phyloP scores from a whole-genome alignment of 2,329 filamentous ascomycete species.

The Peltaster fructicola region DNA sequence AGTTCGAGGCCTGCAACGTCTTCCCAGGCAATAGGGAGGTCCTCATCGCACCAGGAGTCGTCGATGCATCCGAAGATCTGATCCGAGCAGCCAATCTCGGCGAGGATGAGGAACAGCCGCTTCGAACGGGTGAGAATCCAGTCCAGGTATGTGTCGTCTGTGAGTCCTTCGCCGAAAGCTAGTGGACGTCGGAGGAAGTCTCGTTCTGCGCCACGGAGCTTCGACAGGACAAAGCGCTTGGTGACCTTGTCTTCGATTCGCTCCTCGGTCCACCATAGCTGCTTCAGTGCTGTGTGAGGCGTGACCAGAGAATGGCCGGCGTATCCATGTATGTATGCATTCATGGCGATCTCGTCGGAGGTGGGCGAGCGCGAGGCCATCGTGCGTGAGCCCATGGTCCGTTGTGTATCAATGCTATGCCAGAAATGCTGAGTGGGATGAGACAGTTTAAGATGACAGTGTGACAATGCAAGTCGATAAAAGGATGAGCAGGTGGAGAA shows the following conservation, averaged over 20 bases:
- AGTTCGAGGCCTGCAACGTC: constrained; percentile 47
- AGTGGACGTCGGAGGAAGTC: constrained; percentile 44
- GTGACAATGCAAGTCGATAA: too few relatives aligned
- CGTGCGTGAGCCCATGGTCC: constrained; percentile 17
- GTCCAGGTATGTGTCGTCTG: constrained; percentile 60
- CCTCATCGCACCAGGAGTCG: constrained; percentile 59
- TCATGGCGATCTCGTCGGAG: constrained; percentile 24
- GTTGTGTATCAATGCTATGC: too few relatives aligned
- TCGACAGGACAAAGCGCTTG: constrained; percentile 45
- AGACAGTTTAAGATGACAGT: too few relatives aligned
- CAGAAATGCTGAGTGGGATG: too few relatives aligned
- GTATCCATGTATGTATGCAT: constrained; percentile 33
- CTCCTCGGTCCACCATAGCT: constrained; percentile 54
- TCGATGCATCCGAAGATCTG: constrained; percentile 62
- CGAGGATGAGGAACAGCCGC: constrained; percentile 52
- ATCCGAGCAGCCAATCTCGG: constrained; percentile 51
- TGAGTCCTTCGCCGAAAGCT: constrained; percentile 49
- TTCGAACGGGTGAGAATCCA: constrained; percentile 56
- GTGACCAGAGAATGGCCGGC: constrained; percentile 33
- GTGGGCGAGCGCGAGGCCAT: constrained; percentile 20
- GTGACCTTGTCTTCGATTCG: constrained; percentile 54
- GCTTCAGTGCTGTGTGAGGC: constrained; percentile 30
- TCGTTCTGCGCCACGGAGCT: constrained; percentile 45
- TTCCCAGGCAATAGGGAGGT: constrained; percentile 50
- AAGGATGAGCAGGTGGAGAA: too few relatives aligned